Conservation (phyloP, 805 yeast genomes). For the Pichia manshurica region DNA sequence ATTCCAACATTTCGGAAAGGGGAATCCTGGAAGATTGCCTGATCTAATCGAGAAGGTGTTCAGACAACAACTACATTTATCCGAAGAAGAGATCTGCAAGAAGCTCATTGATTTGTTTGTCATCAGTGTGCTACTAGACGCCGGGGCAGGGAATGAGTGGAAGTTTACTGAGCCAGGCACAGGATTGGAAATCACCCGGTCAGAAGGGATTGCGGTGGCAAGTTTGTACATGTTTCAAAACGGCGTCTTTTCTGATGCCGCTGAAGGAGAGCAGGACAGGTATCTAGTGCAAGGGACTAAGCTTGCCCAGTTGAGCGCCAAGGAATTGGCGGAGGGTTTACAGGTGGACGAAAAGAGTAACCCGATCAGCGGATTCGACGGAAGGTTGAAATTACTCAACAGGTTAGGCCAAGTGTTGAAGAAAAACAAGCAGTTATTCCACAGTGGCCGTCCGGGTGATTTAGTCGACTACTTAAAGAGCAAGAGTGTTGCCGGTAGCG, state of each 20-base stretch:
- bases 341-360: conserved; percentile 41
- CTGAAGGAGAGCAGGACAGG: conserved; percentile 25
- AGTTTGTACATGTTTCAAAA: conserved; percentile 46
- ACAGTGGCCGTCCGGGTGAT: conserved; percentile 40
- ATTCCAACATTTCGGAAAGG: conserved; percentile 59
- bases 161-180: conserved; percentile 34
- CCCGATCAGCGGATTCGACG: conserved; percentile 49
- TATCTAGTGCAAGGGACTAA: conserved; percentile 41
- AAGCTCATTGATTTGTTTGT: conserved; percentile 53
- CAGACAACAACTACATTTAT: conserved; percentile 16
- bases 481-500: background rate
- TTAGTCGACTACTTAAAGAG: conserved; percentile 43
- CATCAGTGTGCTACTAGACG: conserved; percentile 57
- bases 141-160: conserved; percentile 66
- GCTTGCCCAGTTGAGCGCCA: conserved; percentile 32
- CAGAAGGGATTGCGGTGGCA: conserved; percentile 64
- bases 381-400: conserved; percentile 43
- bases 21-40: conserved; percentile 41
- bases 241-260: conserved; percentile 37
- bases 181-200: conserved; percentile 35
- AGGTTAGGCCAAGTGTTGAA: conserved; percentile 44
- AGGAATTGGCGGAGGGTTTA: conserved; percentile 36
- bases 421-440: conserved; percentile 37
- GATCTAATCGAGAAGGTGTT: conserved; percentile 35
- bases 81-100: conserved; percentile 42